Percentiles rank a stretch among this genome's conserved stretches.
Conservation (phyloP, 805 yeast species). For the Candida palmyrensis region DNA sequence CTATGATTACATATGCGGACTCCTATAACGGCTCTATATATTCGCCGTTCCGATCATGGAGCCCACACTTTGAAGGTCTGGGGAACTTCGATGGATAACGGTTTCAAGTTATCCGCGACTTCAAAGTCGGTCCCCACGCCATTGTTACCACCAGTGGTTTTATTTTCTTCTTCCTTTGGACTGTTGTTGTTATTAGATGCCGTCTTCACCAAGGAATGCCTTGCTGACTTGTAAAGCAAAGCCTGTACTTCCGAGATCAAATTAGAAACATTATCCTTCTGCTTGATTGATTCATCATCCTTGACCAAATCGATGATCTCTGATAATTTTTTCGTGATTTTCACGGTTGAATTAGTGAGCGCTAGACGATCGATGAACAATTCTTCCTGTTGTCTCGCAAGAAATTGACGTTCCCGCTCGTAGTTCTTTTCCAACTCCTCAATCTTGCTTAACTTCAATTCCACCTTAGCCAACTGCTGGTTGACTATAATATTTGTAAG, state of each 20-base stretch:
- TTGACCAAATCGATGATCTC: slow-evolving; percentile 18
- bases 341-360: slow-evolving; percentile 54
- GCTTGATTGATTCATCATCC: slow-evolving; percentile 3
- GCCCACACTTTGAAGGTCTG: slow-evolving; percentile 42
- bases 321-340: slow-evolving; percentile 44
- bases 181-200: background rate
- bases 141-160: background rate
- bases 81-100: slow-evolving; percentile 37
- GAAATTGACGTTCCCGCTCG: slow-evolving; percentile 56
- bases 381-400: slow-evolving; percentile 63
- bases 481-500: slow-evolving; percentile 54
- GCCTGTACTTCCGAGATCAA: slow-evolving; percentile 3
- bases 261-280: background rate
- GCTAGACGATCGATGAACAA: slow-evolving; percentile 60
- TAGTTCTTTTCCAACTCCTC: slow-evolving; percentile 59
- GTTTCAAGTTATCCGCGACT: too few relatives aligned
- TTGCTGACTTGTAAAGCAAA: slow-evolving; percentile 1
- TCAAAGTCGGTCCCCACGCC: slow-evolving; percentile 6
- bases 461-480: slow-evolving; percentile 58
- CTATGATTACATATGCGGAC: too few relatives aligned
- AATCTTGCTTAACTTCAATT: slow-evolving; percentile 56
- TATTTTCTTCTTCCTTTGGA: background rate
- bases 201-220: slow-evolving; percentile 4
- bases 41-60: too few relatives aligned
- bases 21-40: too few relatives aligned